Percentiles rank a stretch among this genome's conserved stretches.
These are phyloP conservation scores for Liquidambar formosana DNA, from an alignment of 164 flowering plant species.

Conservation along the genomic window DNA sequence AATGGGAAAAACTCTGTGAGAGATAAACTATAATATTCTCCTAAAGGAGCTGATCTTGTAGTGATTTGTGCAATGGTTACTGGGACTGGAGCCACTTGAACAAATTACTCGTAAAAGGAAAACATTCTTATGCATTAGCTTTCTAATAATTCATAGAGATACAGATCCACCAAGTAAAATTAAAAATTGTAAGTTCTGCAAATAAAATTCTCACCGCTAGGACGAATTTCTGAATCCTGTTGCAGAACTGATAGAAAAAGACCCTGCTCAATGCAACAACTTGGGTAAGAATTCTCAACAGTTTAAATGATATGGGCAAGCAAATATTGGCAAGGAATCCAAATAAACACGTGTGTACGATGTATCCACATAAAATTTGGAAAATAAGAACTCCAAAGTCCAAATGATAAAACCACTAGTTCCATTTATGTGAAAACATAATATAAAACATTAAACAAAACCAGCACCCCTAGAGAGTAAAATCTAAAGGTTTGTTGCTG, in stretches of 20 bases:
- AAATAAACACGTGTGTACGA: background rate
- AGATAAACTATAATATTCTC: too few relatives aligned
- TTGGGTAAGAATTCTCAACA: conserved; percentile 1
- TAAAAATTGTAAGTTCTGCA: background rate
- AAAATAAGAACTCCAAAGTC: background rate
- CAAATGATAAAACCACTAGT: background rate
- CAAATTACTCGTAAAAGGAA: background rate
- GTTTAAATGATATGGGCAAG: background rate
- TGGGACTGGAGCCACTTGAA: background rate
- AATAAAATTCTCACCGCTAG: conserved; percentile 58
- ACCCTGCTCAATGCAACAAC: conserved; percentile 56
- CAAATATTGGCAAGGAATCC: background rate
- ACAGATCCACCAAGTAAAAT: background rate
- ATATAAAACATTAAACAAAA: background rate
- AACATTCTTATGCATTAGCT: background rate
- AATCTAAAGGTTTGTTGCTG: background rate
- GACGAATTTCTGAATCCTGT: conserved; percentile 76
- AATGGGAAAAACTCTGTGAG: too few relatives aligned
- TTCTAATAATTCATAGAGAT: background rate
- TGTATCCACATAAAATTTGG: background rate
- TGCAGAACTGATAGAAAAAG: conserved; percentile 68
- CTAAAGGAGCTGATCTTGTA: too few relatives aligned
- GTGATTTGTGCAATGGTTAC: background rate
- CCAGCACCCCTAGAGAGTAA: background rate
- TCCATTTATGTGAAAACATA: background rate